phyloP scores from a whole-genome alignment of 2,329 filamentous ascomycete species.

The Alternaria novae-zelandiae region DNA sequence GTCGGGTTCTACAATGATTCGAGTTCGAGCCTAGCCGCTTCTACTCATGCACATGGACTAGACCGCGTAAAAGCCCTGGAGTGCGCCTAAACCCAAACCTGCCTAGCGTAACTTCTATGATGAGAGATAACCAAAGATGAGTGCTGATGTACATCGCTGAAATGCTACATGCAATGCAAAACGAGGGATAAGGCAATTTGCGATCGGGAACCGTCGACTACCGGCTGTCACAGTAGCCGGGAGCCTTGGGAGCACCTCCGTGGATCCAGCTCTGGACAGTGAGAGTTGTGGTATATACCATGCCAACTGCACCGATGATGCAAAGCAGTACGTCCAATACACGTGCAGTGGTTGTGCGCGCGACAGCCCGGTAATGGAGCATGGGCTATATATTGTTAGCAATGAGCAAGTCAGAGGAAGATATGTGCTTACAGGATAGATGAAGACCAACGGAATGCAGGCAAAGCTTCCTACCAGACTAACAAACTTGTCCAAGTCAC shows the following conservation, averaged over 20 bases:
- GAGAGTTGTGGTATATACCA: constrained; percentile 88
- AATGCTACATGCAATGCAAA: constrained; percentile 10
- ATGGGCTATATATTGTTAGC: constrained; percentile 70
- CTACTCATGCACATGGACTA: not conserved
- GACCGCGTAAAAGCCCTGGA: not conserved
- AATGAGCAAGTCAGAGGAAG: not conserved
- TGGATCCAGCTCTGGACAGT: constrained; percentile 87
- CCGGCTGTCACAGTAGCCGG: constrained; percentile 67
- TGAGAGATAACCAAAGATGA: not conserved
- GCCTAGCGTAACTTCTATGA: not conserved
- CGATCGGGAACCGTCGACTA: constrained; percentile 3
- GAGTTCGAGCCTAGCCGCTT: not conserved
- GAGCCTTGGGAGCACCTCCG: constrained; percentile 59
- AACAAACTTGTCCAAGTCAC: constrained; percentile 96
- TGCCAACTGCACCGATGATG: constrained; percentile 82
- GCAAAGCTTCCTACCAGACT: constrained; percentile 96
- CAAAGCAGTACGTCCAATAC: constrained; percentile 76
- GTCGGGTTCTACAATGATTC: not conserved
- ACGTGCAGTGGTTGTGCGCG: constrained; percentile 70
- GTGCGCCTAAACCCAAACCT: not conserved
- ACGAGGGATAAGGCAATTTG: not conserved
- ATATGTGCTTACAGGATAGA: constrained; percentile 81
- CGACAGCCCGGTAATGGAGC: constrained; percentile 84
- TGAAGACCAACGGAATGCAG: constrained; percentile 94
- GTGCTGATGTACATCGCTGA: constrained; percentile 13